Conservation (phyloP, 371 early-diverging fungal species). For the Syncephalastrum contaminatum region DNA sequence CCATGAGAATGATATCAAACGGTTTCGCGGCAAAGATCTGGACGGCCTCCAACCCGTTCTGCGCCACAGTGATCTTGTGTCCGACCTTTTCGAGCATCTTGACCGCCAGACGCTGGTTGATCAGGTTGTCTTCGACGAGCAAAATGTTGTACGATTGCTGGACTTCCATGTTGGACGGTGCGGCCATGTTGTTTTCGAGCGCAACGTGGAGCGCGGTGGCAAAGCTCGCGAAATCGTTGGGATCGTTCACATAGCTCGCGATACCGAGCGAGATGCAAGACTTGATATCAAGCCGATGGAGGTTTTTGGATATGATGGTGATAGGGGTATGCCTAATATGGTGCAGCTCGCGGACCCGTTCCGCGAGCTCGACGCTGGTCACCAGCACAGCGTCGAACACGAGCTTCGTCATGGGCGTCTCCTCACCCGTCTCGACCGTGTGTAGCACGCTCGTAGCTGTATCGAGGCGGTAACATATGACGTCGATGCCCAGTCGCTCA, state of each 20-base stretch:
- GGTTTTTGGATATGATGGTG: conserved; percentile 41
- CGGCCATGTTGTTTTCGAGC: conserved; percentile 60
- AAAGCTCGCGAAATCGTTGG: conserved; percentile 58
- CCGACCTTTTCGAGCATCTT: conserved; percentile 75
- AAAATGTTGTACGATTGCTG: conserved; percentile 63
- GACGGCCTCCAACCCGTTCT: conserved; percentile 75
- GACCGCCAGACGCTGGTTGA: conserved; percentile 80
- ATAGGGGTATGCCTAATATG: conserved; percentile 58
- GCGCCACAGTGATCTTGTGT: conserved; percentile 68
- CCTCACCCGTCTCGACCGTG: background rate
- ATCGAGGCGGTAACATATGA: background rate
- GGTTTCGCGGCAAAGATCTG: conserved; percentile 58
- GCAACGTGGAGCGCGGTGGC: conserved; percentile 68
- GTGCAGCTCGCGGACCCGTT: conserved; percentile 31
- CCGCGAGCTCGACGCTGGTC: conserved; percentile 6
- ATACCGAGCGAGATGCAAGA: conserved; percentile 60
- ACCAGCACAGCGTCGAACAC: conserved; percentile 12
- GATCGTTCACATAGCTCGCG: conserved; percentile 56
- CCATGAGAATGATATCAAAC: conserved; percentile 79
- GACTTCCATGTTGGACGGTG: conserved; percentile 53
- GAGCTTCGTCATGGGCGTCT: background rate
- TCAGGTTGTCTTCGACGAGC: conserved; percentile 80
- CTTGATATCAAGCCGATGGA: conserved; percentile 48
- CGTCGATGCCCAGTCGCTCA: conserved; percentile 14
- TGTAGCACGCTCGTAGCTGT: background rate